phyloP scores from a whole-genome alignment of 768 basidiomycete genomes.

The Amanita jacksonii region DNA sequence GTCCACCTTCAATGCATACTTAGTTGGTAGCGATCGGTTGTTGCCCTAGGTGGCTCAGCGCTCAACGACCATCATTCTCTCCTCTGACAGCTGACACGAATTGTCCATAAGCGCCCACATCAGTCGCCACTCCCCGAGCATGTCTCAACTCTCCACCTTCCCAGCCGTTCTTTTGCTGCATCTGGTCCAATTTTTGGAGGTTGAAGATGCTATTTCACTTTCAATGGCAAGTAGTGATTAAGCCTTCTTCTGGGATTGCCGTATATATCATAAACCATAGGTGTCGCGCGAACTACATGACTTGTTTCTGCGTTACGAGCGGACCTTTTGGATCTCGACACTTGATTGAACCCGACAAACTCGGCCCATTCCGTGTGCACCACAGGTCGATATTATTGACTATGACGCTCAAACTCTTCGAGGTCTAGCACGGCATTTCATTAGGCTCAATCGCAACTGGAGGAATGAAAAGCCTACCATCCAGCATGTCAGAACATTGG shows the following conservation, averaged over 20 bases:
- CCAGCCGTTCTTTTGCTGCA: conserved; percentile 18
- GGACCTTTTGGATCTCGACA: conserved; percentile 20
- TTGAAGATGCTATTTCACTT: conserved; percentile 16
- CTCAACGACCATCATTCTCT: too few relatives aligned
- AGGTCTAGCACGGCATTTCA: conserved; percentile 17
- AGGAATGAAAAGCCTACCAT: conserved; percentile 12
- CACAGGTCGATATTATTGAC: conserved; percentile 17
- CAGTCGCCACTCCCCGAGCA: not conserved
- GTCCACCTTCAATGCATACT: too few relatives aligned
- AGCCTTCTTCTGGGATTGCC: not conserved
- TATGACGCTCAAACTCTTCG: conserved; percentile 16
- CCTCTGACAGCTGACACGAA: too few relatives aligned
- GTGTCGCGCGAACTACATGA: not conserved
- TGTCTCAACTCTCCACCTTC: conserved; percentile 5
- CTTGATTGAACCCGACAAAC: conserved; percentile 14
- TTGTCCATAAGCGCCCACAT: too few relatives aligned
- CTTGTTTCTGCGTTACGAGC: conserved; percentile 8
- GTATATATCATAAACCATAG: not conserved
- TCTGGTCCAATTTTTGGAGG: conserved; percentile 13
- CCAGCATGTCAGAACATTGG: conserved; percentile 14
- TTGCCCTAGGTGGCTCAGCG: too few relatives aligned
- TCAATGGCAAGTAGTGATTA: conserved; percentile 12
- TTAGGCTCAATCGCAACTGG: conserved; percentile 24
- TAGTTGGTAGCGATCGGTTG: too few relatives aligned
- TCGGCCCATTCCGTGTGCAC: conserved; percentile 22